Conservation (phyloP, 441 rosid genomes). For the Populus tomentosa region DNA sequence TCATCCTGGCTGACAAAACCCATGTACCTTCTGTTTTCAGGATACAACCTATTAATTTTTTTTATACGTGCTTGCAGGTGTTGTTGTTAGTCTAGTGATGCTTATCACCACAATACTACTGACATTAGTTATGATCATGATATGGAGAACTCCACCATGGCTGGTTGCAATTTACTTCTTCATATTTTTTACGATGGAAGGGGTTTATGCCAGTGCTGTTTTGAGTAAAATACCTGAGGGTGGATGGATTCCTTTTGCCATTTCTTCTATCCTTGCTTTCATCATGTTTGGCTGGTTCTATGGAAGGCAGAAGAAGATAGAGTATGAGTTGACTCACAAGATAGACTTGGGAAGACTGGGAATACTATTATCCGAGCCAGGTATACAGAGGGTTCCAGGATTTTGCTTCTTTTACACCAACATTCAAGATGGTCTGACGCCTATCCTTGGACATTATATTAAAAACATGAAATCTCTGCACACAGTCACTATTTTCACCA, state of each 20-base stretch:
- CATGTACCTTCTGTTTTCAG: not conserved
- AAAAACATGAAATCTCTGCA: constrained; percentile 65
- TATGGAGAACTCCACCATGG: constrained; percentile 41
- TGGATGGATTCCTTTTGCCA: constrained; percentile 72
- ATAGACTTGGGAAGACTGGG: constrained; percentile 40
- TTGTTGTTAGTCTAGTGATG: constrained; percentile 66
- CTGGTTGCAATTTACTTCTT: constrained; percentile 42
- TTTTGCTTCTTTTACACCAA: constrained; percentile 68
- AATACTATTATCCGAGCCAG: constrained; percentile 37
- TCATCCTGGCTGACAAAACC: not conserved
- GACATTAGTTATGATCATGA: constrained; percentile 54
- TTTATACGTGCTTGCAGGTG: constrained; percentile 37
- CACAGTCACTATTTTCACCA: constrained; percentile 50
- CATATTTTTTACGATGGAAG: constrained; percentile 53
- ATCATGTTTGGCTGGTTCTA: constrained; percentile 73
- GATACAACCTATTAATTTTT: not conserved
- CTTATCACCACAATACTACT: constrained; percentile 48
- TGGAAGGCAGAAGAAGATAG: constrained; percentile 61
- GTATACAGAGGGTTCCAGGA: constrained; percentile 56
- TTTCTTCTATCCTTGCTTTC: constrained; percentile 53
- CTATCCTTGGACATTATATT: constrained; percentile 52
- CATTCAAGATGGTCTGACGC: constrained; percentile 60
- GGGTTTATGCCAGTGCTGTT: constrained; percentile 63
- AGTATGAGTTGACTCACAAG: constrained; percentile 51
- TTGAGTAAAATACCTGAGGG: constrained; percentile 56